A percentile compares a stretch with the other conserved stretches of the same genome.
Conservation (phyloP, 306 rosid genomes). For the Vicia sativa region DNA sequence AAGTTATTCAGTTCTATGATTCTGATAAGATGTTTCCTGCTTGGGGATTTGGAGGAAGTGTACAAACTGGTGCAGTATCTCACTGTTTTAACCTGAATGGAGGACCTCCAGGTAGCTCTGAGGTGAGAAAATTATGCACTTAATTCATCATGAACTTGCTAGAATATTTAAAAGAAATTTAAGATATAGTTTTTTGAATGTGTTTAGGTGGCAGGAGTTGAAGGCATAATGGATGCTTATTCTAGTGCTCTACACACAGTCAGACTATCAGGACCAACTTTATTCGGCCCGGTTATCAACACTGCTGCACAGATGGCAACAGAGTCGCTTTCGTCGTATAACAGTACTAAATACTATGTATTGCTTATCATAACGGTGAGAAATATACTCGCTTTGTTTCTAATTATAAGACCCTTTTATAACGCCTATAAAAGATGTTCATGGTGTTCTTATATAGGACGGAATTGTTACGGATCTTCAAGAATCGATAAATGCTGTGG, state of each 20-base stretch:
- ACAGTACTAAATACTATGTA: slow-evolving; percentile 56
- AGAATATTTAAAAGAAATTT: no score
- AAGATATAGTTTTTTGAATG: neutral
- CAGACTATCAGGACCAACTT: slow-evolving; percentile 75
- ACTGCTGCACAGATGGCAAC: slow-evolving; percentile 72
- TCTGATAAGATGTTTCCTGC: slow-evolving; percentile 74
- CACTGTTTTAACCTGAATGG: slow-evolving; percentile 87
- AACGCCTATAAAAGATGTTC: neutral
- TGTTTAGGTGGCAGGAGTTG: slow-evolving; percentile 75
- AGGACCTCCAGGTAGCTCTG: slow-evolving; percentile 41
- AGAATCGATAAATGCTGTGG: slow-evolving; percentile 79
- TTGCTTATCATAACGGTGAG: slow-evolving; percentile 81
- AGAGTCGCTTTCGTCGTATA: slow-evolving; percentile 48
- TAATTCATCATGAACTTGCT: neutral
- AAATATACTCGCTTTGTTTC: no score
- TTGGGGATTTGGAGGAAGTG: slow-evolving; percentile 93
- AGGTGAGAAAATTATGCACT: slow-evolving; percentile 48
- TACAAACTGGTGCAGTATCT: slow-evolving; percentile 48
- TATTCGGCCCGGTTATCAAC: slow-evolving; percentile 80
- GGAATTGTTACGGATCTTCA: slow-evolving; percentile 89
- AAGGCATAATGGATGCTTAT: slow-evolving; percentile 86
- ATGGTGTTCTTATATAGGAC: slow-evolving; percentile 53
- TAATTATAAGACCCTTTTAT: no score
- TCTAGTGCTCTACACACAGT: slow-evolving; percentile 57
- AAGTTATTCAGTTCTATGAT: slow-evolving; percentile 88